These are phyloP conservation scores for Plasmodium reichenowi DNA, from an alignment of 169 alveolate genomes.

Conservation along the genomic window DNA sequence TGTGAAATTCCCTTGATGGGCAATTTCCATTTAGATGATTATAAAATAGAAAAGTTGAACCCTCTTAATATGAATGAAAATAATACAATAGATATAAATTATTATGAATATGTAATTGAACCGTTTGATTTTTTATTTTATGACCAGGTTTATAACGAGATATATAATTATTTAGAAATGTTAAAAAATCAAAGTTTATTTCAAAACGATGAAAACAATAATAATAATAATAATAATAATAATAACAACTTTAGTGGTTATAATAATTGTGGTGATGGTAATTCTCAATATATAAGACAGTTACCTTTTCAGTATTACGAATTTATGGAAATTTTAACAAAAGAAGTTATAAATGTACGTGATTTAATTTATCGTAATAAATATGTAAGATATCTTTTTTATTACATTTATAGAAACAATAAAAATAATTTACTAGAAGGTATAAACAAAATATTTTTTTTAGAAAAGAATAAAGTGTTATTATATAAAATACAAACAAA, in stretches of 20 bases:
- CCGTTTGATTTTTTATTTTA: constrained; percentile 60
- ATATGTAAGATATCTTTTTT: constrained; percentile 61
- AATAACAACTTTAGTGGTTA: not conserved
- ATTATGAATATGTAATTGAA: constrained; percentile 57
- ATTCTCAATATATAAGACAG: not conserved
- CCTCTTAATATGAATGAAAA: constrained; percentile 11
- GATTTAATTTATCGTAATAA: constrained; percentile 62
- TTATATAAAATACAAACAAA: constrained; percentile 51
- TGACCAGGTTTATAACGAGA: constrained; percentile 66
- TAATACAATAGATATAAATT: constrained; percentile 50
- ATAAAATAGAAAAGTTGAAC: constrained; percentile 37
- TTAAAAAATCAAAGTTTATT: not conserved
- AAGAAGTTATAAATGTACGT: constrained; percentile 58
- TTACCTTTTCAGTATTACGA: constrained; percentile 46
- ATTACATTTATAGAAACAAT: constrained; percentile 40
- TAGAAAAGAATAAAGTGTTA: constrained; percentile 39
- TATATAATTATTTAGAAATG: constrained; percentile 41
- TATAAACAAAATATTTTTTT: constrained; percentile 14
- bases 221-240: not conserved
- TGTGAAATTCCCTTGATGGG: too few species aligned
- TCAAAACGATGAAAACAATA: not conserved
- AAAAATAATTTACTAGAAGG: not conserved
- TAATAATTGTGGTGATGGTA: not conserved
- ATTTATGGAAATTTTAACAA: constrained; percentile 28
- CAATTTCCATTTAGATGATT: not conserved